A percentile compares a stretch with the other conserved stretches of the same genome.
These are phyloP conservation scores for Irpex sp. DNA, from an alignment of 1,284 basidiomycete species.

Conservation along the genomic window DNA sequence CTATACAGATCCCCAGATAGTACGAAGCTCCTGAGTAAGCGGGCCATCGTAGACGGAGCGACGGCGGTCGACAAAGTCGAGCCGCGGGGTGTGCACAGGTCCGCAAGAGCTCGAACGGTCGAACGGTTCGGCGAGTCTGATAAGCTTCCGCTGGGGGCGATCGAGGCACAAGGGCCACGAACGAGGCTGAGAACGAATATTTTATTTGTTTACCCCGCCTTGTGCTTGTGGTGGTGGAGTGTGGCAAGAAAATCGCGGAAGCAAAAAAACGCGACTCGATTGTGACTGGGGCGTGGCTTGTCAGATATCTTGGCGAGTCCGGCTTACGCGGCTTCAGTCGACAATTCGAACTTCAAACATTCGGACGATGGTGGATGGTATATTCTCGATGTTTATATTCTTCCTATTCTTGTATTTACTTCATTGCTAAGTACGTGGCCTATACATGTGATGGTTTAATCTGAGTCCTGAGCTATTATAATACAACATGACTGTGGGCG, in stretches of 20 bases:
- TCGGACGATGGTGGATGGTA: background rate
- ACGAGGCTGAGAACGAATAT: background rate
- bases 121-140: background rate
- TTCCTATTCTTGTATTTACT: background rate
- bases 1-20: too few species aligned
- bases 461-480: background rate
- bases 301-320: too few species aligned
- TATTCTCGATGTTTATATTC: background rate
- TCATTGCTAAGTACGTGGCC: background rate
- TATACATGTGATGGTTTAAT: constrained; percentile 1
- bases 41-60: too few species aligned
- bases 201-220: background rate
- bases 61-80: background rate
- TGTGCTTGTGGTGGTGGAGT: too few species aligned
- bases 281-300: too few species aligned
- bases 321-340: too few species aligned
- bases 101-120: background rate
- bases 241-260: too few species aligned
- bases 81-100: background rate
- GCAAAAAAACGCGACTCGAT: too few species aligned
- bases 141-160: background rate
- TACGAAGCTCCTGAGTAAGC: too few species aligned
- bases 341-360: too few species aligned
- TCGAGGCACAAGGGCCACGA: background rate
- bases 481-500: constrained; percentile 3